Conservation (phyloP, 805 yeast species). For the Metschnikowia chrysomelidarum region DNA sequence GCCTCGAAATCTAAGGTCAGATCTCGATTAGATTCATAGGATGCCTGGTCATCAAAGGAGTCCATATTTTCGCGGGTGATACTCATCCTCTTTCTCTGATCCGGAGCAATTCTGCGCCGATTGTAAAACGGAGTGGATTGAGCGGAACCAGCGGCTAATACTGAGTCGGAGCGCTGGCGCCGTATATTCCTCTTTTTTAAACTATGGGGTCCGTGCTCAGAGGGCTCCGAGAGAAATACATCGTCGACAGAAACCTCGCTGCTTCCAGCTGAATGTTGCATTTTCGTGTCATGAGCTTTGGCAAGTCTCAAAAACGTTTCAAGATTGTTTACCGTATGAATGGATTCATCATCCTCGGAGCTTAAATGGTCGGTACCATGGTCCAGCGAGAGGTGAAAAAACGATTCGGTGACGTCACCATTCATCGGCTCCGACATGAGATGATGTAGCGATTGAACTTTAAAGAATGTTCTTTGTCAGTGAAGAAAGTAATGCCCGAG, state of each 20-base stretch:
- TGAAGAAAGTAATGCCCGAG: too few species aligned
- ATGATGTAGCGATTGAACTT: too few species aligned
- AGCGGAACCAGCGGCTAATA: background rate
- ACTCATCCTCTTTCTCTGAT: too few species aligned
- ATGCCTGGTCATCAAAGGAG: too few species aligned
- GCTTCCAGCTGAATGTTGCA: background rate
- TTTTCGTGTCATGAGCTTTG: slow-evolving; percentile 9
- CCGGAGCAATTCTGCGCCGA: too few species aligned
- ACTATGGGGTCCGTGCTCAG: too few species aligned
- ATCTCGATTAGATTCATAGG: too few species aligned
- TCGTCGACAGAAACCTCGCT: slow-evolving; percentile 2
- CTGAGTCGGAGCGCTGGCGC: background rate
- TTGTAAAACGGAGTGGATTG: slow-evolving; percentile 4
- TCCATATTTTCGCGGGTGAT: too few species aligned
- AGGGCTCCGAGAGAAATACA: too few species aligned
- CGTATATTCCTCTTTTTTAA: background rate
- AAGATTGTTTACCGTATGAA: slow-evolving; percentile 6
- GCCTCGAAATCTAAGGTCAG: too few species aligned
- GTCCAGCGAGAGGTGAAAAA: slow-evolving; percentile 28
- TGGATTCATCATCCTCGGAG: slow-evolving; percentile 11
- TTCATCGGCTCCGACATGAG: slow-evolving; percentile 9
- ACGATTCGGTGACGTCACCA: slow-evolving; percentile 28
- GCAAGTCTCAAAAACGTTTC: slow-evolving; percentile 8
- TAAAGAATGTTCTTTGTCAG: too few species aligned
- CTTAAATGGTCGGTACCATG: slow-evolving; percentile 17